Conservation (phyloP, 2,329 filamentous ascomycete species). For the Phoma herbarum region DNA sequence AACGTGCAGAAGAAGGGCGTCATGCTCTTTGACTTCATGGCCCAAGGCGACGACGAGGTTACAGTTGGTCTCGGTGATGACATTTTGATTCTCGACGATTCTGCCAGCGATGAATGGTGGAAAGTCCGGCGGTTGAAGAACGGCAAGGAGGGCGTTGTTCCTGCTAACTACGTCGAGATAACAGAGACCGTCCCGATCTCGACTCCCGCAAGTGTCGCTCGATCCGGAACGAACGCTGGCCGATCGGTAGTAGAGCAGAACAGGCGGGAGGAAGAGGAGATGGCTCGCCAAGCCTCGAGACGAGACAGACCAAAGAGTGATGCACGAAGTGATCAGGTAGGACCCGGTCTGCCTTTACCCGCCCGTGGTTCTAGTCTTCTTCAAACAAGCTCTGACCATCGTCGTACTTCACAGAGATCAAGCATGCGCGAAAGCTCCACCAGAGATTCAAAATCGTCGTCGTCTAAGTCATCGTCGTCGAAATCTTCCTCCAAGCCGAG, state of each 20-base stretch:
- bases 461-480: constrained; percentile 24
- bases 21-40: constrained; percentile 94
- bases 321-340: constrained; percentile 72
- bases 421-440: constrained; percentile 73
- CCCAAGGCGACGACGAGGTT: constrained; percentile 95
- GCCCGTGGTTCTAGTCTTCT: constrained; percentile 81
- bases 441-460: constrained; percentile 60
- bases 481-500: constrained; percentile 73
- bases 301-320: constrained; percentile 65
- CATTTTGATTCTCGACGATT: constrained; percentile 87
- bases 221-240: constrained; percentile 66
- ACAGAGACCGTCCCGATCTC: constrained; percentile 70
- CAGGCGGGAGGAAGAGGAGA: constrained; percentile 78
- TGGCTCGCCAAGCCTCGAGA: constrained; percentile 81
- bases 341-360: constrained; percentile 77
- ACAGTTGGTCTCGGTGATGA: constrained; percentile 91
- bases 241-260: constrained; percentile 80
- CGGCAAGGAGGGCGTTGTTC: constrained; percentile 93
- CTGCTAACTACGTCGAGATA: constrained; percentile 94
- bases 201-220: constrained; percentile 57
- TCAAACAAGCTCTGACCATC: constrained; percentile 71
- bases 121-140: constrained; percentile 90
- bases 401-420: constrained; percentile 74
- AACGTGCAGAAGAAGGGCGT: constrained; percentile 79
- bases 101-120: constrained; percentile 98